These are phyloP conservation scores for Cenchrus fungigraminus DNA, from an alignment of 176 grass and related monocot species.

Conservation along the genomic window DNA sequence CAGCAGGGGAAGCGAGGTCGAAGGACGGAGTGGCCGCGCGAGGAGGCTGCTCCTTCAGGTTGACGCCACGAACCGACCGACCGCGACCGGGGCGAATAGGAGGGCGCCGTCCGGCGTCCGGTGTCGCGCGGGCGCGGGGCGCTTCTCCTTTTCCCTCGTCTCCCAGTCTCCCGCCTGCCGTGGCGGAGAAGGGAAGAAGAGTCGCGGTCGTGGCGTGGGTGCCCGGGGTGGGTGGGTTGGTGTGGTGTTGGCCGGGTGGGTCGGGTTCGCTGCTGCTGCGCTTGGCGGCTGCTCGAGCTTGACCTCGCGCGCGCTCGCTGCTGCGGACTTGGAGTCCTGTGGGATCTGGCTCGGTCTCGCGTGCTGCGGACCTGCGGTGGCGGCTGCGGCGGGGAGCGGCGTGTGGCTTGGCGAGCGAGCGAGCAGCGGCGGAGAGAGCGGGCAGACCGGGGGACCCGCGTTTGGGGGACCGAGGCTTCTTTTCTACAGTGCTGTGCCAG, in stretches of 20 bases:
- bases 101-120: background rate
- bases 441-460: background rate
- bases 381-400: background rate
- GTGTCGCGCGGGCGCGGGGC: background rate
- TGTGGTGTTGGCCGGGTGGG: too few relatives aligned
- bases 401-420: background rate
- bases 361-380: background rate
- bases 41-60: conserved; percentile 32
- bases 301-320: background rate
- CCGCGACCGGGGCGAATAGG: background rate
- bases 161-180: background rate
- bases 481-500: background rate
- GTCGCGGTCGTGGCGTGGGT: background rate
- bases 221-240: background rate
- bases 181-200: conserved; percentile 31
- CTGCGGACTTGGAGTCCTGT: background rate
- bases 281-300: background rate
- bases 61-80: conserved; percentile 50
- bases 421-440: background rate
- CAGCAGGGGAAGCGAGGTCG: background rate
- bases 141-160: too few relatives aligned
- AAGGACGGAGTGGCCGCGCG: background rate
- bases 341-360: background rate
- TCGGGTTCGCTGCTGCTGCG: background rate
- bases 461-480: conserved; percentile 4